Base-by-base conservation (phyloP, 192 early-diverging fungal species). In the Coemansia sp. region DNA sequence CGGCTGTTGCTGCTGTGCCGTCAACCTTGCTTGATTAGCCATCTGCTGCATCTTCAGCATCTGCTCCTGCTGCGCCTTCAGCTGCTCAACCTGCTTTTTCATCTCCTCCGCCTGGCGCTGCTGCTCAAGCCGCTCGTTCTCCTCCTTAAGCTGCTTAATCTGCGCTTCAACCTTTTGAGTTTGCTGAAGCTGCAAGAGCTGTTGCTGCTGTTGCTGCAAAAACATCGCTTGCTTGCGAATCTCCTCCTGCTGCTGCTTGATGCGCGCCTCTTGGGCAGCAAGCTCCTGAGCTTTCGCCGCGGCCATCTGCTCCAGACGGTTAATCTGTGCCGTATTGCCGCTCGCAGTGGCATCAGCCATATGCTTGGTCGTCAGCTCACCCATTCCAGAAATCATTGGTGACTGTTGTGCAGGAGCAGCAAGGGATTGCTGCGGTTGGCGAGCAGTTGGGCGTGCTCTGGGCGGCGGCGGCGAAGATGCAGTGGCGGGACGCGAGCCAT, bases 1-100 rank as follows among this genome's bases (percentile, higher is more conserved):
- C 34, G 48, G 40, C 10, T 37, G 42, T 33, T 59, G 60, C 13
- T 23, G 43, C 30, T 53, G 61, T 4, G 37, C 57, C 37, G 27
- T 12, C 27, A 54, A 53, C 12, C 54, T 46, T 15, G 55, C 59
- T 33, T 77, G 73, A 0, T 67, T 34, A 7, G 73, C 73, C 73
- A 77, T 77, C 64, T 77, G 73, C 52, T 77, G 73, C 73, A 77
- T 77, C 43, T 69, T 69, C 12, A 78, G 58, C 65, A 78, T 54
- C 48, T 78, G 75, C 40, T 78, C 64, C 54, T 78, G 75, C 58
- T 78, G 75, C 11, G 53, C 21, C 59, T 64, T 61, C 15, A 78
- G 43, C 48, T 58, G 49, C 8, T 60, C 75, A n/a, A 68, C 59
- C 43, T 78, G 69, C 44, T 57, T 59, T 38, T 69, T 71, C 53